A percentile compares a stretch with the other conserved stretches of the same genome.
Evolutionary conservation across 1,284 basidiomycete genomes (phyloP).

Genomic region (Ustilago hordei): DNA sequence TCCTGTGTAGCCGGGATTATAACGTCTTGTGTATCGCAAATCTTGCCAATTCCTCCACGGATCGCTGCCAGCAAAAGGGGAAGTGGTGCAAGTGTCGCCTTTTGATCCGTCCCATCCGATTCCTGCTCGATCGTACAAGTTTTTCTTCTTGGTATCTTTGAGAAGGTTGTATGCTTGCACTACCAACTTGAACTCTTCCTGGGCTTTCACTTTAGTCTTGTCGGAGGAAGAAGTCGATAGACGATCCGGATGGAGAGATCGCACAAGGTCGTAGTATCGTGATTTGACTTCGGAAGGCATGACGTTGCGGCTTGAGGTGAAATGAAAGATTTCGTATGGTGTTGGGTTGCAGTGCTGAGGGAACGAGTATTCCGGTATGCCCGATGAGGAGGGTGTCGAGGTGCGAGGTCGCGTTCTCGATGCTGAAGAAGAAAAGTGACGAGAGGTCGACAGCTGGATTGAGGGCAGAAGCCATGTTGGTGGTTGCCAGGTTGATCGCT

Average conservation of each 20-base stretch:
- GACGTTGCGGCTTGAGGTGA: conserved; percentile 32
- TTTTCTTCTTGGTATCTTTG: conserved; percentile 31
- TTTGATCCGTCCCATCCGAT: conserved; percentile 45
- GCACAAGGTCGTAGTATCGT: conserved; percentile 67
- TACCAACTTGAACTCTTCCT: conserved; percentile 55
- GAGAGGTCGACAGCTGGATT: not conserved
- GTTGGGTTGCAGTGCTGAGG: conserved; percentile 39
- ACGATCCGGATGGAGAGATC: conserved; percentile 61
- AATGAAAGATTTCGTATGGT: conserved; percentile 67
- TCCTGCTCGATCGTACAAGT: conserved; percentile 45
- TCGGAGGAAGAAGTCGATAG: not conserved
- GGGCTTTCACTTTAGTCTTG: conserved; percentile 29
- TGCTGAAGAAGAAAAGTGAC: not conserved
- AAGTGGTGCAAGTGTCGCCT: not conserved
- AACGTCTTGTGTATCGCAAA: conserved; percentile 23
- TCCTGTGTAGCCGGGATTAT: conserved; percentile 6
- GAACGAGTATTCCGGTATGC: conserved; percentile 5
- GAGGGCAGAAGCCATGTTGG: conserved; percentile 16
- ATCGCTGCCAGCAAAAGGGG: not conserved
- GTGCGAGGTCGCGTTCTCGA: not conserved
- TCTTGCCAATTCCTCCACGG: conserved; percentile 32
- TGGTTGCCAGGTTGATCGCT: not conserved
- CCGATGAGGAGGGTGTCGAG: not conserved
- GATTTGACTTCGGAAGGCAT: conserved; percentile 49
- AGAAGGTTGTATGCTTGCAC: conserved; percentile 57